Base-by-base conservation (phyloP, 331 rosid genomes). In the Acacia pycnantha region DNA sequence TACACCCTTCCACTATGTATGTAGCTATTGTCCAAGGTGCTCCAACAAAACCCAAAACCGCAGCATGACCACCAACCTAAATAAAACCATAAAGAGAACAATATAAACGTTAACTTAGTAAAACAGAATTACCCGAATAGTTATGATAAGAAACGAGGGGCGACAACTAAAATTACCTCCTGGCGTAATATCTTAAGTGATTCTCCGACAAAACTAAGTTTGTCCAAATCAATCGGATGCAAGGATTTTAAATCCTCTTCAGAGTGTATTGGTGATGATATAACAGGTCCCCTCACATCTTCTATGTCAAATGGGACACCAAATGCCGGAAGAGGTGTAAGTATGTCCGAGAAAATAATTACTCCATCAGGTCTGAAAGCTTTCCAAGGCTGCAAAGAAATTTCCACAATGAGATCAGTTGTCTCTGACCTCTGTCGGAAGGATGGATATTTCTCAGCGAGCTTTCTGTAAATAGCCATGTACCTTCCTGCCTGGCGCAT, bases 401-500 rank as follows among this genome's bases (percentile, higher is more conserved):
- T 95, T 93, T 95, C 94, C 83, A 95, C 98, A 79, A 95, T 93
- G 89, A 95, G 99, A 83, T 93, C 99, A 82, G 98, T 95, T 58
- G 92, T 95, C 88, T 93, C 99, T 82, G 98, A 95, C 85, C 99
- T 90, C 92, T 95, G 94, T 84, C 99, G 86, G 92, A 95, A 95
- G 70, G 98, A 95, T 66, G 99, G 99, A 73, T 92, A 73, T 85
- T 90, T 92, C 97, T 95, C 94, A 35, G 99, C 98, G 85, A 95
- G 97, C 92, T 92, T 95, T 91, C 87, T 89, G 88, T 95, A 95
- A 89, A 86, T 77, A 83, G 97, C 97, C 99, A 95, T 93, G 88
- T 93, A 95, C 89, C 99, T 92, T 88, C 99, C 99, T 31, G 99
- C 99, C 86, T 95, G 99, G 44, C 98, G 96, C 99, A 95, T 95